A percentile compares a stretch with the other conserved stretches of the same genome.
These are phyloP conservation scores for Phytophthora pinifolia DNA, from an alignment of 352 stramenopile genomes.

Conservation along the genomic window DNA sequence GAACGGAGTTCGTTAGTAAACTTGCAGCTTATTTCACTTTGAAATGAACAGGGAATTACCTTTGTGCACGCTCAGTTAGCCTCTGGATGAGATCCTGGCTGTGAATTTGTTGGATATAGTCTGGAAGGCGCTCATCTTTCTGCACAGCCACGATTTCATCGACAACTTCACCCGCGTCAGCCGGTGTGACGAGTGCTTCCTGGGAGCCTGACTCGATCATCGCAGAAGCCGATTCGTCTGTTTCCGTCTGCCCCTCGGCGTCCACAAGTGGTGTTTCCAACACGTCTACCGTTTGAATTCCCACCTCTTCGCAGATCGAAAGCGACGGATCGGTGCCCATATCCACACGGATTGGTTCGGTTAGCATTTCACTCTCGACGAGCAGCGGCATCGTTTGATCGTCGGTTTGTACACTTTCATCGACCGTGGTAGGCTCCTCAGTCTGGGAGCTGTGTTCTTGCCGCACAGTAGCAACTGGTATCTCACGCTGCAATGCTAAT, in stretches of 20 bases:
- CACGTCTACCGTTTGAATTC: slow-evolving; percentile 21
- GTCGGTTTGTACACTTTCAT: slow-evolving; percentile 24
- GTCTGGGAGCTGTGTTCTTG: slow-evolving; percentile 21
- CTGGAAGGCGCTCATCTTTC: slow-evolving; percentile 9
- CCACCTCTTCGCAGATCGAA: slow-evolving; percentile 15
- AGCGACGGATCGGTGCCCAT: slow-evolving; percentile 22
- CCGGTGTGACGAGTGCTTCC: neutral
- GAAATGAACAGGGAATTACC: slow-evolving; percentile 22
- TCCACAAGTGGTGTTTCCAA: slow-evolving; percentile 7
- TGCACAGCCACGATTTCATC: neutral
- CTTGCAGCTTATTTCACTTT: too few relatives aligned
- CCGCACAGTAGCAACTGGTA: neutral
- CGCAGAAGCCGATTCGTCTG: neutral
- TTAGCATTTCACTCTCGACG: slow-evolving; percentile 2
- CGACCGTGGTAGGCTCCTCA: neutral
- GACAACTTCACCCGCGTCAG: neutral
- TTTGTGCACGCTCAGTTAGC: slow-evolving; percentile 33
- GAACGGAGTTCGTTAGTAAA: too few relatives aligned
- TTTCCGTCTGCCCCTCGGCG: slow-evolving; percentile 8
- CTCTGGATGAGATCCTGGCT: slow-evolving; percentile 27
- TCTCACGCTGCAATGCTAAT: slow-evolving; percentile 28
- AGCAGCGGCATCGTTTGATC: neutral
- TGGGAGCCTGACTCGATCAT: neutral
- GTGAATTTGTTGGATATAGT: slow-evolving; percentile 34
- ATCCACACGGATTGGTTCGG: slow-evolving; percentile 13